phyloP scores from a whole-genome alignment of 2,329 filamentous ascomycete species.

The Lasiodiplodia sp. region DNA sequence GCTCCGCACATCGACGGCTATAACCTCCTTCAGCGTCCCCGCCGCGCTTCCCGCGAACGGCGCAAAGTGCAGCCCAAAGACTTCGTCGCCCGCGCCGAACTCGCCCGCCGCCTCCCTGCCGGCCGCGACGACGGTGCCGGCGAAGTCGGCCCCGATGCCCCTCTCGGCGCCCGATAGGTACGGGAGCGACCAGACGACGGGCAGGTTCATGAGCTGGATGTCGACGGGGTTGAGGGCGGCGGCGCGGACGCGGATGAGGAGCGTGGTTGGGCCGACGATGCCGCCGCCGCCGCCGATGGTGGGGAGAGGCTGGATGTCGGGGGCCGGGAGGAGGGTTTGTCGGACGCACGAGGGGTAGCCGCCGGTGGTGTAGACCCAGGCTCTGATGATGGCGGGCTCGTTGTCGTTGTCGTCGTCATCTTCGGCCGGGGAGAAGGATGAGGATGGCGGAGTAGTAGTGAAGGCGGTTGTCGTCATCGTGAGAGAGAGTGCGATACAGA shows the following conservation, averaged over 20 bases:
- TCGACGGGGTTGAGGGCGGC: constrained; percentile 57
- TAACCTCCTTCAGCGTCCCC: not conserved
- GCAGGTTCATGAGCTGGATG: constrained; percentile 38
- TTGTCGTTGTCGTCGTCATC: not conserved
- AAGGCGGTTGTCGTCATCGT: not conserved
- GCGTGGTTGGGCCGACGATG: constrained; percentile 16
- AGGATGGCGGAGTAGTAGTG: not conserved
- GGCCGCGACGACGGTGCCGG: constrained; percentile 11
- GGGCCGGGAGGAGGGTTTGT: not conserved
- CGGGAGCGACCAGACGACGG: constrained; percentile 1
- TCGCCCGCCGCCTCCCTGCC: not conserved
- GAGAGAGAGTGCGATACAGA: not conserved
- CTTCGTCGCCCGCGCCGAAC: constrained; percentile 1
- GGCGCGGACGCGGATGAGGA: constrained; percentile 53
- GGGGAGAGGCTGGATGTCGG: not conserved
- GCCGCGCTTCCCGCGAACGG: not conserved
- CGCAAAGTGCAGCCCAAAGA: constrained; percentile 2
- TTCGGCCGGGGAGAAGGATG: not conserved
- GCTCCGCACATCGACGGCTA: not conserved
- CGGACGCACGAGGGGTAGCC: constrained; percentile 13
- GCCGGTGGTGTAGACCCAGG: constrained; percentile 23
- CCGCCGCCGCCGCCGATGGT: too few relatives aligned
- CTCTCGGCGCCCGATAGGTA: not conserved
- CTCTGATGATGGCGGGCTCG: constrained; percentile 1
- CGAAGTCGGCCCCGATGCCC: constrained; percentile 21